Evolutionary conservation across 768 basidiomycete species (phyloP), one percentile per base, ranked within the genome.

Genomic region (Hemileccinum rubropunctum): DNA sequence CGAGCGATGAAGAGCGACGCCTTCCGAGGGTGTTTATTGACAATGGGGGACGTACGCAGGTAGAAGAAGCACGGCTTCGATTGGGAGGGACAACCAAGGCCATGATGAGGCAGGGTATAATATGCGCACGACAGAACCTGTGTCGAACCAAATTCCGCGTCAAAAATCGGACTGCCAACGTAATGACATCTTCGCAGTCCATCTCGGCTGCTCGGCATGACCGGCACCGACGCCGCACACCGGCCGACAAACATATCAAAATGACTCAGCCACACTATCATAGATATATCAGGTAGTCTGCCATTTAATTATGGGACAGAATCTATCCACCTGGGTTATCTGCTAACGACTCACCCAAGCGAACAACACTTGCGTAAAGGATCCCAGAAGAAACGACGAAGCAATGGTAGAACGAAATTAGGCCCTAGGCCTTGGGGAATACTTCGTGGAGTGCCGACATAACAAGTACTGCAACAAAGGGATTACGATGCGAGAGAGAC

Each of bases 1-100:
- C 68, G 54, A 71, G 75, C 14, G 77, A 77, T 51, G 71, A 72
- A 10, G 80, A 81, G 14, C 78, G 76, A 51, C 80, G 74, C 50
- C 80, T 73, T 36, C 80, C 82, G 42, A 83, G 76, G 49, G 81
- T 72, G 56, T 69, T 65, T 58, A 79, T 64, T 39, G 83, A 75
- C 44, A 81, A 60, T 10, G 76, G 69, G 30, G 80, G 76, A 30
- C 78, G 73, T 42, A 84, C 75, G 55, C 73, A 78, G 21, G 80
- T 80, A 38, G 83, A 85, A 40, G 78, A 83, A 0, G 83, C 80
- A 48, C 81, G 79, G 61, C 71, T 72, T 60, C 80, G 79, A 59
- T 68, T 68, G 34, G 69, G 67, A 47, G 72, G 78, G 52, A 69
- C 66, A 50, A 64, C 54, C 54, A 68, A 40, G 27, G 68, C 56